Base-by-base conservation (phyloP, 768 basidiomycete genomes). In the Boletus eberwhitei region DNA sequence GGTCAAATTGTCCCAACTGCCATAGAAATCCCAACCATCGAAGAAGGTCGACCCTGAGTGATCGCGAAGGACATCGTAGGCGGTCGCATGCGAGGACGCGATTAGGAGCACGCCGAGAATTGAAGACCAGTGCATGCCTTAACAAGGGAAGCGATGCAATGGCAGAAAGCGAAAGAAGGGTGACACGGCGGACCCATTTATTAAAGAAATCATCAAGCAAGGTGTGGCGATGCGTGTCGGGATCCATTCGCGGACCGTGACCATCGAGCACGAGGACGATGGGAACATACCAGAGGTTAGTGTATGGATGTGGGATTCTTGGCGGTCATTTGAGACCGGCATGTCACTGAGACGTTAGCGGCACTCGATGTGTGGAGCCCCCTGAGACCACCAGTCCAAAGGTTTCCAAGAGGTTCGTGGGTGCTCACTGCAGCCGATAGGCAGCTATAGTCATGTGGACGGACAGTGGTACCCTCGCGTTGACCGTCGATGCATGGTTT, bases 21-120 rank as follows among this genome's bases (percentile, higher is more conserved):
- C 78, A 60, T 79, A 83, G 65, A 80, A 85, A 50, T 75, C 66
- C 81, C 82, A 86, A 3, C 72, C 64, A 52, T 81, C 68, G 57
- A 85, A 86, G 66, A 86, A 86, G 1, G 68, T 72, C 2, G 54
- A 37, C 0, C 84, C 84, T 14, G 75, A 63, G 61, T 83, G 78
- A 36, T 77, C 75, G 11, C 66, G 75, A 8, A 78, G 42, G 11
- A 81, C 66, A 32, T 67, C 58, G 62, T 77, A 80, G 32, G 64
- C 60, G 5, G 40, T 34, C 17, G 42, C 57, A 22, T 29, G 32
- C 19, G 44, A 60, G 9, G 55, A 46, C 9, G 34, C 42, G 29
- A 59, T 29, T 37, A 39, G 12, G 12, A 62, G 52, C 5, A 41
- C 11, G 6, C 49, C 40, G 4, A 49, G 21, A 31, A 48, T n/a